Evolutionary conservation across 2,329 filamentous ascomycete species (phyloP).

Genomic region (Pyrenochaeta sp.): DNA sequence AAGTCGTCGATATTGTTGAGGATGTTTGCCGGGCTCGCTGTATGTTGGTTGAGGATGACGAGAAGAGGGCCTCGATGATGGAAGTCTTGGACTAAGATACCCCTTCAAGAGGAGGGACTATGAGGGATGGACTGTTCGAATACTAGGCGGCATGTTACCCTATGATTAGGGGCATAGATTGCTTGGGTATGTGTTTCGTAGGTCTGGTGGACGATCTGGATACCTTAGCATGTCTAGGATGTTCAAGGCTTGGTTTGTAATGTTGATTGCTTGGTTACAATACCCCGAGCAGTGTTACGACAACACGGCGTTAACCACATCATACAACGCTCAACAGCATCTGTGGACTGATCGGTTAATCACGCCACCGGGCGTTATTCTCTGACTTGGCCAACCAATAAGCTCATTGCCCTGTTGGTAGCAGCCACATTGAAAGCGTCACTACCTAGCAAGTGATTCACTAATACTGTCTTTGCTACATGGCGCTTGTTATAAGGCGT

Average conservation of each 20-base stretch:
- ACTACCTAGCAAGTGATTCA: not conserved
- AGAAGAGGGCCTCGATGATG: slow-evolving; percentile 55
- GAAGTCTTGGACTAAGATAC: slow-evolving; percentile 47
- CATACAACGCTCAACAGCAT: not conserved
- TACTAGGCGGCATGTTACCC: slow-evolving; percentile 13
- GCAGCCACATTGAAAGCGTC: not conserved
- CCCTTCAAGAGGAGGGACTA: slow-evolving; percentile 2
- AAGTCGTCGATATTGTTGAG: slow-evolving; percentile 79
- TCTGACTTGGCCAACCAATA: not conserved
- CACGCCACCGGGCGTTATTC: not conserved
- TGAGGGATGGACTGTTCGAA: slow-evolving; percentile 3
- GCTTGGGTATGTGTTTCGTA: not conserved
- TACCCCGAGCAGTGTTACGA: slow-evolving; percentile 4
- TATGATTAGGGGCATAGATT: not conserved
- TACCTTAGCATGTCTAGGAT: not conserved
- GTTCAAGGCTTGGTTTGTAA: slow-evolving; percentile 1
- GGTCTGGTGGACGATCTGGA: not conserved
- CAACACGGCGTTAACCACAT: not conserved
- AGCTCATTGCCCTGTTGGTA: not conserved
- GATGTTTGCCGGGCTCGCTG: slow-evolving; percentile 71
- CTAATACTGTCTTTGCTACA: slow-evolving; percentile 1
- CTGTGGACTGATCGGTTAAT: not conserved
- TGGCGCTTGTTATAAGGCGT: not conserved
- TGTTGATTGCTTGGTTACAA: slow-evolving; percentile 9
- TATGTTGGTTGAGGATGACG: slow-evolving; percentile 70